Evolutionary conservation across 805 yeast species (phyloP).

Genomic region (Lipomyces sp.): DNA sequence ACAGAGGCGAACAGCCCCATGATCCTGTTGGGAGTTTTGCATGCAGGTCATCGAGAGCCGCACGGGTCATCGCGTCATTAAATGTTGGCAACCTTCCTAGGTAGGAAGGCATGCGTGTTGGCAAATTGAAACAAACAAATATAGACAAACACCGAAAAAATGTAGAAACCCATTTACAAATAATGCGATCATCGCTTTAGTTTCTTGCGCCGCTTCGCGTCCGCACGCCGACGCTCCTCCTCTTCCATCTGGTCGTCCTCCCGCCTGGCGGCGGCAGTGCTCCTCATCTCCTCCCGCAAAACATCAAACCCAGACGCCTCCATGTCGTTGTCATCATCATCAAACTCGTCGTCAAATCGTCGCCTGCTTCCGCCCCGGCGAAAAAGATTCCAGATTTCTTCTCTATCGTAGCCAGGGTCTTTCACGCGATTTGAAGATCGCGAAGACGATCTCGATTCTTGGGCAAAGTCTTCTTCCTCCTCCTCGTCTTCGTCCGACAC

Average conservation of each 20-base stretch:
- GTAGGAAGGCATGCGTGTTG: too few species aligned
- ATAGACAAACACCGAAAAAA: too few species aligned
- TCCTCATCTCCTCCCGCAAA: constrained; percentile 71
- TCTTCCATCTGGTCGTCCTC: constrained; percentile 73
- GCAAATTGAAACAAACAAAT: too few species aligned
- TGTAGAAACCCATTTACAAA: too few species aligned
- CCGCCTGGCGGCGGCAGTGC: constrained; percentile 61
- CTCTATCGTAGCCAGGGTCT: constrained; percentile 62
- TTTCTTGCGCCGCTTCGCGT: constrained; percentile 24
- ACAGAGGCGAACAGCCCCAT: too few species aligned
- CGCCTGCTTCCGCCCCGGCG: constrained; percentile 40
- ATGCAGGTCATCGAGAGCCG: constrained; percentile 7
- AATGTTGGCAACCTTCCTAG: neutral
- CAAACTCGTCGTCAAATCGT: constrained; percentile 31
- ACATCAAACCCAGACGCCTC: constrained; percentile 93
- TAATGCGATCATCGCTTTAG: too few species aligned
- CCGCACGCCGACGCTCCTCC: constrained; percentile 25
- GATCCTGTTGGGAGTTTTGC: too few species aligned
- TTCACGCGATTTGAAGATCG: constrained; percentile 27
- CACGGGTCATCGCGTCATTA: constrained; percentile 10
- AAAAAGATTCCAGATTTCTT: constrained; percentile 87
- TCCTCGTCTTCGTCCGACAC: constrained; percentile 53
- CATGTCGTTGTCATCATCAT: constrained; percentile 63
- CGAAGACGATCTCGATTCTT: too few species aligned
- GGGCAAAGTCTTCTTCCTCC: constrained; percentile 33